A percentile compares a stretch with the other conserved stretches of the same genome.
phyloP scores from a whole-genome alignment of 2,329 filamentous ascomycete genomes.

The Calonectria honghensis region DNA sequence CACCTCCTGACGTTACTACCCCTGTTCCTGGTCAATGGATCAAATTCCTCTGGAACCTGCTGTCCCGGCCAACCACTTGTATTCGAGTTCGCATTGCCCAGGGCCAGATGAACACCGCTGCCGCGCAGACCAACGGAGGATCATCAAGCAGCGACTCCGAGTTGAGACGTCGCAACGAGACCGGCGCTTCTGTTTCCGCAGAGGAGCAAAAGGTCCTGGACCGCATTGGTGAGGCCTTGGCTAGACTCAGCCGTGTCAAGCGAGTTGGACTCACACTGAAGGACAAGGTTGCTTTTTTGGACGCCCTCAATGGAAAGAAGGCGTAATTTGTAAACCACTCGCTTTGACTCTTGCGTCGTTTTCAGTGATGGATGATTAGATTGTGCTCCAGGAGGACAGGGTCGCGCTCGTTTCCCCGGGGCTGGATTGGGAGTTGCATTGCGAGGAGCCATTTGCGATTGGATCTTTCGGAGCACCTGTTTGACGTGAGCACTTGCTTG shows the following conservation, averaged over 20 bases:
- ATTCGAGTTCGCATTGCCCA: slow-evolving; percentile 94
- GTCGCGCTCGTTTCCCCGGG: slow-evolving; percentile 24
- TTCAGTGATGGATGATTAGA: slow-evolving; percentile 31
- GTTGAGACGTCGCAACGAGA: slow-evolving; percentile 54
- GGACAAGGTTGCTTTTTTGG: slow-evolving; percentile 89
- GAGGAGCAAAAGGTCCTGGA: slow-evolving; percentile 85
- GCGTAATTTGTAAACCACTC: slow-evolving; percentile 47
- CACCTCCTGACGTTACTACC: slow-evolving; percentile 91
- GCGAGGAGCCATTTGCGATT: slow-evolving; percentile 50
- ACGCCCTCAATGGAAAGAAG: slow-evolving; percentile 74
- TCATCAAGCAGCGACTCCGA: slow-evolving; percentile 55
- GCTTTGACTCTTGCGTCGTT: neutral
- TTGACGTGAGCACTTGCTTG: slow-evolving; percentile 40
- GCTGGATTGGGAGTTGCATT: slow-evolving; percentile 48
- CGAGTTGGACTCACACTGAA: slow-evolving; percentile 87
- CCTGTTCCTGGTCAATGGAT: slow-evolving; percentile 85
- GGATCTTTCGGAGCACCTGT: slow-evolving; percentile 38
- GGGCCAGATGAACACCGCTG: slow-evolving; percentile 74
- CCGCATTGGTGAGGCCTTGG: slow-evolving; percentile 87
- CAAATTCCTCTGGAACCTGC: slow-evolving; percentile 88
- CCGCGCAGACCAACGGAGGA: slow-evolving; percentile 60
- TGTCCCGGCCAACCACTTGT: slow-evolving; percentile 89
- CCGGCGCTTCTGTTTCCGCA: slow-evolving; percentile 60
- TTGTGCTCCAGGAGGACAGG: slow-evolving; percentile 17
- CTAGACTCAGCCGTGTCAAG: slow-evolving; percentile 91